These are phyloP conservation scores for Taiozyma sp. DNA, from an alignment of 1,139 yeast species.

Conservation along the genomic window DNA sequence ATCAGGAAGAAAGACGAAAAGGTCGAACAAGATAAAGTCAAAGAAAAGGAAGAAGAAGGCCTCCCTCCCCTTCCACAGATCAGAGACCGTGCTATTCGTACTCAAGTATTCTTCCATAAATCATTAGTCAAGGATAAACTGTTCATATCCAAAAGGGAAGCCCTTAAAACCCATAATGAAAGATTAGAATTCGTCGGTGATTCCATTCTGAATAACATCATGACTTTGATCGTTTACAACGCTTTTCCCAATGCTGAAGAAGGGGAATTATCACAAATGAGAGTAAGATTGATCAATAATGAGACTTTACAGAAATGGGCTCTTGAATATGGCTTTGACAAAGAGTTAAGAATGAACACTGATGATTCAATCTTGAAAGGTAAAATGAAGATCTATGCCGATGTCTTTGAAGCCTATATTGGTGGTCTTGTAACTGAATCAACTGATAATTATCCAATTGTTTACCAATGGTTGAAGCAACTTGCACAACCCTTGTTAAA, in stretches of 20 bases:
- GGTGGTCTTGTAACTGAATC: slow-evolving; percentile 22
- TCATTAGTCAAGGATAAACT: slow-evolving; percentile 62
- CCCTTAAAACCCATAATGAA: slow-evolving; percentile 72
- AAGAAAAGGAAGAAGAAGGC: slow-evolving; percentile 4
- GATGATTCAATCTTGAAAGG: slow-evolving; percentile 28
- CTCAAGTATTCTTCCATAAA: slow-evolving; percentile 78
- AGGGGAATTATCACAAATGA: slow-evolving; percentile 72
- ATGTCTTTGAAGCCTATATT: slow-evolving; percentile 25
- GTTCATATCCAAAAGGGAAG: slow-evolving; percentile 52
- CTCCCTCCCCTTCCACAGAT: slow-evolving; percentile 71
- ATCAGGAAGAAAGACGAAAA: neutral
- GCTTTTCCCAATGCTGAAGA: slow-evolving; percentile 70
- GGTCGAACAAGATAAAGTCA: too few species aligned
- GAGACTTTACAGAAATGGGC: slow-evolving; percentile 71
- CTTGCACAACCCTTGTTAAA: slow-evolving; percentile 17
- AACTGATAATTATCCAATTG: slow-evolving; percentile 13
- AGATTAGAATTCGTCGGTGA: slow-evolving; percentile 93
- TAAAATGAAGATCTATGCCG: slow-evolving; percentile 24
- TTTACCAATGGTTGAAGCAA: slow-evolving; percentile 19
- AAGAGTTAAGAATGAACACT: slow-evolving; percentile 42
- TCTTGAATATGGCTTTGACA: slow-evolving; percentile 62
- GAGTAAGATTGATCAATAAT: slow-evolving; percentile 74
- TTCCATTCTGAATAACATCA: slow-evolving; percentile 70
- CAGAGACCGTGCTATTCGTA: slow-evolving; percentile 49
- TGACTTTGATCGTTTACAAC: slow-evolving; percentile 63